These are phyloP conservation scores for Cylindrotheca closterium DNA, from an alignment of 108 stramenopile species.

Conservation along the genomic window DNA sequence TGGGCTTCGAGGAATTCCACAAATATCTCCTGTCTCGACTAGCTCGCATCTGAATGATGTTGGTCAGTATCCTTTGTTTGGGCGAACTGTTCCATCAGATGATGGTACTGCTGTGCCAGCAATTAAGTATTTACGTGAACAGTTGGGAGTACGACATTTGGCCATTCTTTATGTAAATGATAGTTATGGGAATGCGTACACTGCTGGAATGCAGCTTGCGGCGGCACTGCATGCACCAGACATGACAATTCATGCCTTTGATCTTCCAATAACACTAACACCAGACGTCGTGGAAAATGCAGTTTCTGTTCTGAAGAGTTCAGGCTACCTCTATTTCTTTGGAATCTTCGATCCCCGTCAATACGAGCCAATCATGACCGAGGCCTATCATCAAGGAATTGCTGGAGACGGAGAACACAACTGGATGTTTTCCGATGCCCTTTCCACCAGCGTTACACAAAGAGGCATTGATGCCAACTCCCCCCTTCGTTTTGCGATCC, in stretches of 20 bases:
- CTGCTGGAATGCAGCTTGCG: slow-evolving; percentile 10
- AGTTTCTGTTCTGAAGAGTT: slow-evolving; percentile 3
- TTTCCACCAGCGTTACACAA: slow-evolving; percentile 13
- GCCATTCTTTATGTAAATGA: slow-evolving; percentile 34
- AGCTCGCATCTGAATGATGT: slow-evolving; percentile 18
- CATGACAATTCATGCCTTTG: slow-evolving; percentile 17
- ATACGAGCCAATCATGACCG: slow-evolving; percentile 32
- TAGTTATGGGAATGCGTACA: slow-evolving; percentile 33
- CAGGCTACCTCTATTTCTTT: slow-evolving; percentile 34
- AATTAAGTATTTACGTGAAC: slow-evolving; percentile 1
- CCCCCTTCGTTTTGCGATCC: slow-evolving; percentile 34
- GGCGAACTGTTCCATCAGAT: slow-evolving; percentile 20
- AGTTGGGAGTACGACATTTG: neutral
- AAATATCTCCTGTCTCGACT: slow-evolving; percentile 18
- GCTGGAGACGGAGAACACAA: slow-evolving; percentile 20
- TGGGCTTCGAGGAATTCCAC: slow-evolving; percentile 10
- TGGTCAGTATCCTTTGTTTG: slow-evolving; percentile 27
- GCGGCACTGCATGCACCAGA: slow-evolving; percentile 16
- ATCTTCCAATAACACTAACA: neutral
- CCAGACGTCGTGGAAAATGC: neutral
- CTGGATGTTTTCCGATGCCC: slow-evolving; percentile 50
- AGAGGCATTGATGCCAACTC: slow-evolving; percentile 32
- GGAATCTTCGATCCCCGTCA: slow-evolving; percentile 11
- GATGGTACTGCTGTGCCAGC: neutral
- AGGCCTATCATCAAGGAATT: slow-evolving; percentile 24